These are phyloP conservation scores for Dactylellina haptotyla DNA, from an alignment of 2,329 filamentous ascomycete genomes.

Conservation along the genomic window DNA sequence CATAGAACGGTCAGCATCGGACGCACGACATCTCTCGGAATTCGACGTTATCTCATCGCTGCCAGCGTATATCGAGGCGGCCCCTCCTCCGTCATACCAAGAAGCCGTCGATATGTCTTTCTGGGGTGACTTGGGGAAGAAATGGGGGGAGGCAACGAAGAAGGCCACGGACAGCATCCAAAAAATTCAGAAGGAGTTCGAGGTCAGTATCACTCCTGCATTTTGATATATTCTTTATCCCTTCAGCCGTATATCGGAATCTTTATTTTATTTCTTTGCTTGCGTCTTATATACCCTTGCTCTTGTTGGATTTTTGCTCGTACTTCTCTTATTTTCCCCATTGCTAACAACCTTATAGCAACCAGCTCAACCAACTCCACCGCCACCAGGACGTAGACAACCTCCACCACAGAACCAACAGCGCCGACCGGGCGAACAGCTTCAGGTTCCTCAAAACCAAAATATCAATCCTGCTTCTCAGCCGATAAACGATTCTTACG, in stretches of 20 bases:
- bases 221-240: conserved; percentile 7
- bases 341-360: background rate
- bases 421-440: conserved; percentile 37
- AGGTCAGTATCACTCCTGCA: conserved; percentile 24
- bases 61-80: conserved; percentile 36
- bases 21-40: conserved; percentile 50
- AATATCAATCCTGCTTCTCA: conserved; percentile 4
- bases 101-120: conserved; percentile 52
- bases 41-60: conserved; percentile 54
- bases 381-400: too few species aligned
- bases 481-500: conserved; percentile 43
- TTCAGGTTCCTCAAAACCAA: conserved; percentile 16
- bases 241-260: background rate
- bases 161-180: conserved; percentile 35
- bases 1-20: conserved; percentile 42
- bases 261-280: too few species aligned
- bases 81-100: conserved; percentile 52
- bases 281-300: conserved; percentile 9
- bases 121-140: conserved; percentile 46
- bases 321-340: background rate
- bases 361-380: conserved; percentile 8
- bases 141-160: conserved; percentile 49
- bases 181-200: conserved; percentile 40
- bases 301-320: conserved; percentile 11
- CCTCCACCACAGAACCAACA: conserved; percentile 36